Evolutionary conservation across 148 eudicot genomes (phyloP).

Genomic region (Cornus florida): DNA sequence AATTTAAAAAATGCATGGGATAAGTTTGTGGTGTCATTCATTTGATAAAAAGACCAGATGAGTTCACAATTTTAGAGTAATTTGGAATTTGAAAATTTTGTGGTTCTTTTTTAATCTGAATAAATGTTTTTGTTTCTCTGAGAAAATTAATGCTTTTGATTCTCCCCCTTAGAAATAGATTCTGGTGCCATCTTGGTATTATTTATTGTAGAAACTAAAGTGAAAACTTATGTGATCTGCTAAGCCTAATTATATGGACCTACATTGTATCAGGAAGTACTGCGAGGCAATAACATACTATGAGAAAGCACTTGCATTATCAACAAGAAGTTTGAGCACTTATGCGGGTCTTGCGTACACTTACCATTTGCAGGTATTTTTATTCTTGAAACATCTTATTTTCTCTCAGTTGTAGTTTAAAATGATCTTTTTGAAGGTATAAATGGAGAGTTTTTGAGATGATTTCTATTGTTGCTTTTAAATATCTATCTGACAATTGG

Average conservation of each 20-base stretch:
- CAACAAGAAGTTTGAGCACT: constrained; percentile 88
- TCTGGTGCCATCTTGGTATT: not conserved
- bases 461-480: not conserved
- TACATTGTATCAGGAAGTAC: constrained; percentile 60
- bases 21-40: not conserved
- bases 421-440: not conserved
- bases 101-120: not conserved
- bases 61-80: too few relatives aligned
- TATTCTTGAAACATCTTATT: not conserved
- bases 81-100: not conserved
- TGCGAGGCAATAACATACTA: constrained; percentile 73
- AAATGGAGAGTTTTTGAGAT: not conserved
- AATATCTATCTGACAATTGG: not conserved
- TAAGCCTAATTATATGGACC: not conserved
- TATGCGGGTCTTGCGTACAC: constrained; percentile 99
- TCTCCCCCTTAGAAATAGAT: not conserved
- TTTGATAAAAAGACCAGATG: not conserved
- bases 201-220: too few relatives aligned
- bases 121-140: not conserved
- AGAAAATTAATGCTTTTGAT: not conserved
- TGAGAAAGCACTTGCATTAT: constrained; percentile 87
- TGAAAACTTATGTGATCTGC: not conserved
- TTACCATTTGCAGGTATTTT: constrained; percentile 79
- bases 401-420: not conserved
- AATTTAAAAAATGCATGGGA: not conserved